Evolutionary conservation across 345 rosid species (phyloP).

Genomic region (Citrus reticulata): DNA sequence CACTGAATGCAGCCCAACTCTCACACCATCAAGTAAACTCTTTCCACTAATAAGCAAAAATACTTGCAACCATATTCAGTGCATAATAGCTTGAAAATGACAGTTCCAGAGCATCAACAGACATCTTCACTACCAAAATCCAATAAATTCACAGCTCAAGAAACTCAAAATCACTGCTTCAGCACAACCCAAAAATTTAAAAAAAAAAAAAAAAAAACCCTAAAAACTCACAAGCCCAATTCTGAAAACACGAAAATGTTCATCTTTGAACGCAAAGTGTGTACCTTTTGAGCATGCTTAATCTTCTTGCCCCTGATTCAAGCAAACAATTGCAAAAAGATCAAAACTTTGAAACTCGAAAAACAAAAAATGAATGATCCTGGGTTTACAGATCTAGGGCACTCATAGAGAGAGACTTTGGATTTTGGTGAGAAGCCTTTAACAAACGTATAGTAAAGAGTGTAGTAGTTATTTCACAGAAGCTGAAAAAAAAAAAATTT

Average conservation of each 20-base stretch:
- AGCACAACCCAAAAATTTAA: background rate
- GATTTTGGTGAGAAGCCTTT: constrained; percentile 14
- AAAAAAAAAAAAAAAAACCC: background rate
- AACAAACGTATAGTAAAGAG: constrained; percentile 4
- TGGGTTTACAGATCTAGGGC: constrained; percentile 50
- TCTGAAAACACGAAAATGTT: constrained; percentile 9
- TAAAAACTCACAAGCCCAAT: constrained; percentile 15
- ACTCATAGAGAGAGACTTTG: constrained; percentile 9
- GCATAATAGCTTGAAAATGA: constrained; percentile 6
- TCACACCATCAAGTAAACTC: constrained; percentile 1
- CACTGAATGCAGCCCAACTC: constrained; percentile 10
- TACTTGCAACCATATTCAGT: background rate
- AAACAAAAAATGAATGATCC: constrained; percentile 22
- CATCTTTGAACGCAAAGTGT: constrained; percentile 19
- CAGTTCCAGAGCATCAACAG: background rate
- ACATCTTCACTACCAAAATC: background rate
- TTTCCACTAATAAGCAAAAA: constrained; percentile 6
- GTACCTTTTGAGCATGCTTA: constrained; percentile 23
- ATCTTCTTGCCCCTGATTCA: background rate
- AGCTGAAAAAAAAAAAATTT: constrained; percentile 9
- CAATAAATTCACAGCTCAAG: background rate
- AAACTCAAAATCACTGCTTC: background rate
- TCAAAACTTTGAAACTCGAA: constrained; percentile 7
- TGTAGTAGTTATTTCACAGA: constrained; percentile 15
- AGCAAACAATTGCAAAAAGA: constrained; percentile 4